Conservation (phyloP, 2,329 filamentous ascomycete genomes). For the Juglanconis juglandina region DNA sequence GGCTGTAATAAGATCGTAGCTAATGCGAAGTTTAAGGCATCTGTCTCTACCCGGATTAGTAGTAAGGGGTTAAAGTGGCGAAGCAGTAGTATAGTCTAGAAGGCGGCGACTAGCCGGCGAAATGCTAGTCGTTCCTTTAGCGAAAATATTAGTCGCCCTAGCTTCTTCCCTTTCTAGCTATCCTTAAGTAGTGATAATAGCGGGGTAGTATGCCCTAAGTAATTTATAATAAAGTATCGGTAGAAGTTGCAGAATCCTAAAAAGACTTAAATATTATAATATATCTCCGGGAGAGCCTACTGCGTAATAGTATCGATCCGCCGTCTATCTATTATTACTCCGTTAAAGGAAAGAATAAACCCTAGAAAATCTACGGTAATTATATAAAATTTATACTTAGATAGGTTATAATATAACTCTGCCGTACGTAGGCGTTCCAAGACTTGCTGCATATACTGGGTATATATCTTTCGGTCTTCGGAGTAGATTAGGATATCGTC, state of each 20-base stretch:
- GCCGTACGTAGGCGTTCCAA: not conserved
- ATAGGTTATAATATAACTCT: too few species aligned
- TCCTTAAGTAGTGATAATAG: not conserved
- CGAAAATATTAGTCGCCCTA: not conserved
- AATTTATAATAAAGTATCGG: not conserved
- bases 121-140: not conserved
- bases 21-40: not conserved
- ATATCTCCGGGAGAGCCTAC: not conserved
- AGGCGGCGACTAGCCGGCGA: not conserved
- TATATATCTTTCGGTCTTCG: not conserved
- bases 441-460: not conserved
- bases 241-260: slow-evolving; percentile 23
- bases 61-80: not conserved
- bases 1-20: not conserved
- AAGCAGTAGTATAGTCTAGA: not conserved
- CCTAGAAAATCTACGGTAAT: not conserved
- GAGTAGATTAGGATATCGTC: slow-evolving; percentile 14
- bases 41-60: not conserved
- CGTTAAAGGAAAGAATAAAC: not conserved
- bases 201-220: not conserved
- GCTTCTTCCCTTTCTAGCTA: not conserved
- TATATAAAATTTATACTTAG: not conserved
- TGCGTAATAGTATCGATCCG: not conserved
- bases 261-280: slow-evolving; percentile 18
- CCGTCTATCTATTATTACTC: not conserved